A percentile compares a stretch with the other conserved stretches of the same genome.
Evolutionary conservation across 306 rosid genomes (phyloP).

Genomic region (Vigna reflexopilosa): DNA sequence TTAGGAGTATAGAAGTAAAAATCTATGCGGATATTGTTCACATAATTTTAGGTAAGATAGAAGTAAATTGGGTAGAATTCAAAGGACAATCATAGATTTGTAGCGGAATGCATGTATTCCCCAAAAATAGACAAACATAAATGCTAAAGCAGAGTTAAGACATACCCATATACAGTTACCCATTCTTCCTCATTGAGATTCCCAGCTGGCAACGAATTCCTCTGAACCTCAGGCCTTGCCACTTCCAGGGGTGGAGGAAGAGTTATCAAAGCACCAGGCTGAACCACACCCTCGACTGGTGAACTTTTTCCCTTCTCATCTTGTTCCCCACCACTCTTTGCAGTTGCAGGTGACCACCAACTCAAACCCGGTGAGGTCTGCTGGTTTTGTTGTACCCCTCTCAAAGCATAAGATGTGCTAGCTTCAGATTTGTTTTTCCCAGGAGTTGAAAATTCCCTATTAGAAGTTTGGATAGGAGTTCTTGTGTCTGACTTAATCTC

Average conservation of each 20-base stretch:
- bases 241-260: slow-evolving; percentile 91
- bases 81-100: slow-evolving; percentile 21
- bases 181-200: slow-evolving; percentile 91
- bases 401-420: slow-evolving; percentile 77
- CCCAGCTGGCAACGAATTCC: slow-evolving; percentile 73
- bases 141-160: slow-evolving; percentile 39
- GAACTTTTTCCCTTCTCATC: slow-evolving; percentile 86
- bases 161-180: slow-evolving; percentile 96
- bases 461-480: slow-evolving; percentile 61
- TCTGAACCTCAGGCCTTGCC: slow-evolving; percentile 88
- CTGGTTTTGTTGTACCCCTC: slow-evolving; percentile 70
- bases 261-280: slow-evolving; percentile 85
- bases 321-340: slow-evolving; percentile 78
- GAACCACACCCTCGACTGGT: slow-evolving; percentile 96
- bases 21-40: slow-evolving; percentile 4
- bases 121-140: slow-evolving; percentile 10
- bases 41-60: too few relatives aligned
- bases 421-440: slow-evolving; percentile 70
- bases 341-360: slow-evolving; percentile 85
- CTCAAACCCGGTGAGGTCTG: slow-evolving; percentile 67
- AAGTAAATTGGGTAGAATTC: slow-evolving; percentile 8
- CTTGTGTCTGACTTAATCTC: slow-evolving; percentile 77
- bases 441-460: slow-evolving; percentile 68
- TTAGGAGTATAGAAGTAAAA: slow-evolving; percentile 25
- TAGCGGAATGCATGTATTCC: slow-evolving; percentile 14